Evolutionary conservation across 768 basidiomycete genomes (phyloP), one percentile per base, ranked within the genome.

Genomic region (Holtermannia corniformis): DNA sequence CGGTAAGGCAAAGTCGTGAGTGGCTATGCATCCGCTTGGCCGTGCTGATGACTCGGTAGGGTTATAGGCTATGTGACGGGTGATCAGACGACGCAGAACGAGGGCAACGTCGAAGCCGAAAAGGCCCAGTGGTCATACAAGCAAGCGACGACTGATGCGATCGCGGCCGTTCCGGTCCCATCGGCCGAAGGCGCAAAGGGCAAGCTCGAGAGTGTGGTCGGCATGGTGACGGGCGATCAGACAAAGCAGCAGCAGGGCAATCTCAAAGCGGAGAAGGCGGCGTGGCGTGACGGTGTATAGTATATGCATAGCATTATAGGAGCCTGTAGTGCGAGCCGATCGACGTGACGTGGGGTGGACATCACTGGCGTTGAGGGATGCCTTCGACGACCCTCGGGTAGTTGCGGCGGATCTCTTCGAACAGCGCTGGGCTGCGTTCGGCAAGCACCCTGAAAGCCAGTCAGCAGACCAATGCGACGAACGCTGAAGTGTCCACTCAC

Each of bases 371-470:
- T 20, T 52, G 53, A 20, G 76, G 76, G 4, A 87, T 80, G 16
- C 82, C 83, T 60, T 78, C 75, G 1, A 80, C 77, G n/a, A 86
- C 86, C 54, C 79, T 74, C 11, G 85, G 85, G 66, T 87, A 88
- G 27, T 76, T 78, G 45, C 75, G 68, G 3, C 81, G 79, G 60
- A 87, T 84, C 72, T 67, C 64, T 56, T 69, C 75, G 62, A 86
- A 87, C 43, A 88, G 73, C 28, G 77, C 80, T 16, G 86, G 87
- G 16, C 84, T 82, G 46, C 88, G 78, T 42, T 80, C 75, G 4
- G 82, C 82, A 44, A 89, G 75, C 19, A 88, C 79, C 50, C 64
- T 63, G 24, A 2, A 24, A 23, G 21, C 3, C 1, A 1, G 26
- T 47, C 44, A 47, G 52, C 47, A 20, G 14, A 12, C 3, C 12